phyloP scores from a whole-genome alignment of 176 grass and related monocot genomes.

The Musa troglodytarum region DNA sequence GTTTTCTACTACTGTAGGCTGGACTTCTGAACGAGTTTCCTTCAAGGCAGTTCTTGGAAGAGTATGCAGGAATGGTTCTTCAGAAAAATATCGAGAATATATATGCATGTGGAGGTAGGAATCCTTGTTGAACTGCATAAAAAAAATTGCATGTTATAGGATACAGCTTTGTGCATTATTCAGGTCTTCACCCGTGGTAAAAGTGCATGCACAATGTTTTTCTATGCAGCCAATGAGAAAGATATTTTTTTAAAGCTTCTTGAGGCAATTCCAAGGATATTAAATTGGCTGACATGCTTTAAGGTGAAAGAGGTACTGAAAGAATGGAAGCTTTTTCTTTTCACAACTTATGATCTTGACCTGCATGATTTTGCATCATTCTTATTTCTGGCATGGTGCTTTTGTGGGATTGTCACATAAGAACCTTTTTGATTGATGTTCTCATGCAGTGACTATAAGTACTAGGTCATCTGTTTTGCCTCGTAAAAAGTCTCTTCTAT shows the following conservation, averaged over 20 bases:
- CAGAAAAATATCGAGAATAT: conserved; percentile 79
- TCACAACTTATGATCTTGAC: no score
- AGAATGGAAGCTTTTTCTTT: background rate
- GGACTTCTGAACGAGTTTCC: conserved; percentile 62
- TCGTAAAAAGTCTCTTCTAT: no score
- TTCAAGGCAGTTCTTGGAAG: conserved; percentile 61
- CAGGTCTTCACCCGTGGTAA: background rate
- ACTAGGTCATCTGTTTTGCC: no score
- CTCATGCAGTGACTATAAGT: no score
- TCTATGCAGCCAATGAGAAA: conserved; percentile 53
- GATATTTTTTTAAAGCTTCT: conserved; percentile 42
- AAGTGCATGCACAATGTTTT: background rate
- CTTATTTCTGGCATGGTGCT: background rate
- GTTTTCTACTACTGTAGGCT: conserved; percentile 38
- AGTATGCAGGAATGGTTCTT: conserved; percentile 60
- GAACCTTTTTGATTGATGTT: no score
- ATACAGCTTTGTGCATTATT: background rate
- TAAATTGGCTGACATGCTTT: conserved; percentile 71
- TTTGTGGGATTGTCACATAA: background rate
- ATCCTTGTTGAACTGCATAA: background rate
- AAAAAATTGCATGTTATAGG: background rate
- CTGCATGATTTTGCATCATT: background rate
- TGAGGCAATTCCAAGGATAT: conserved; percentile 67
- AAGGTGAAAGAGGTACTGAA: conserved; percentile 34
- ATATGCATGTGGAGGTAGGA: conserved; percentile 78